Evolutionary conservation across 23 red algal species (phyloP), one percentile per base, ranked within the genome.

Genomic region (Gracilaria caudata): DNA sequence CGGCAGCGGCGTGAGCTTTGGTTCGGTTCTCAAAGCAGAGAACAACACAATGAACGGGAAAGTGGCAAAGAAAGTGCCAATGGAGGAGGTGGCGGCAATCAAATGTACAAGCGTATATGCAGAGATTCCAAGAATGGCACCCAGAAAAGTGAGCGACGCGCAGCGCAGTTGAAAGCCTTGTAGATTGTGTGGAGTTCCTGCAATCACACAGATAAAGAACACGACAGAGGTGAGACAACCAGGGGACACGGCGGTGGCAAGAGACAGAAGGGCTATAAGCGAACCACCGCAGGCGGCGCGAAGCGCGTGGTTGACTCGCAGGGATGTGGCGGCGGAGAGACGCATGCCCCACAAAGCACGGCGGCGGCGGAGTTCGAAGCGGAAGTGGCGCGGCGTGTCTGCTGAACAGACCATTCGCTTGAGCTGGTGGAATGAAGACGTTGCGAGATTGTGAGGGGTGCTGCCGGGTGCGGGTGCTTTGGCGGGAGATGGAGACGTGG

Each of bases 91-190:
- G 26, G 76, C 21, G 0, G 78, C 60, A 54, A 82, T 61, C 24
- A 73, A 41, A 40, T 49, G 60, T 35, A 91, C 68, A 75, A 75
- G 12, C 46, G 78, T 39, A 44, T 72, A 91, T 10, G 49, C 57
- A 38, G 35, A 38, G 74, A 73, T 64, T 38, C 57, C 87, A 17
- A 91, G 66, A 0, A 81, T 16, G 43, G 87, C 76, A 44, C 87
- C 87, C 3, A 75, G 35, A 46, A 45, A 70, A 16, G 87, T 91
- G 20, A 82, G 61, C 11, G 64, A 82, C 9, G 51, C 47, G 32
- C 41, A 72, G 49, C 87, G 87, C 24, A 91, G 49, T 29, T 82
- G 76, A 58, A 81, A 91, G 41, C 87, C 87, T 34, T 91, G 87
- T 5, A 56, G 51, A 59, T 91, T 82, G 14, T 58, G 40, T 4